Evolutionary conservation across 148 eudicot genomes (phyloP), one percentile per base, ranked within the genome.

Genomic region (Hydrangea macrophylla): DNA sequence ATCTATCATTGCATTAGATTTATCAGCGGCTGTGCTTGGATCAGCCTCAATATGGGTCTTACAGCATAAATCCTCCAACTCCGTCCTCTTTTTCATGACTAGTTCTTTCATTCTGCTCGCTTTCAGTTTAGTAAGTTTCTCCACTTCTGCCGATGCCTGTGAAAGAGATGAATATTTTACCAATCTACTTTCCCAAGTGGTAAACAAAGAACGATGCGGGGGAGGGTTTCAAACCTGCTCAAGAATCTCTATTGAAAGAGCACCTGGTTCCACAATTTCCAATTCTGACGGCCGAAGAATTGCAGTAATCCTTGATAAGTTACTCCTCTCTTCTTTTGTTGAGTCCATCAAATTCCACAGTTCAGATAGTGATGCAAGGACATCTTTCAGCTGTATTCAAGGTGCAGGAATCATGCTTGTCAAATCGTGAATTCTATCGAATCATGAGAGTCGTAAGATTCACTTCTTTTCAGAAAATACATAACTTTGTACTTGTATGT

Each of bases 61-160:
- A 32, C 48, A 55, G 71, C 92, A 87, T 30, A 84, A 68, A 71
- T 82, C 85, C 57, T 87, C 92, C 61, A 87, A 76, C 66, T 84
- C 92, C 15, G 73, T 72, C 82, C 92, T 82, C 76, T 65, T 82
- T 72, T 80, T 87, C 78, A 80, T 71, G 22, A 87, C 92, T 56
- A 84, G 76, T 70, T 87, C 92, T 79, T 87, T 87, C 88, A 87
- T 77, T 73, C 82, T 80, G 62, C 83, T 78, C 55, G 86, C 79
- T 80, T 84, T 87, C 67, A 87, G 71, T 62, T 84, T 82, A 62
- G 81, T 71, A 20, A 87, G 86, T 80, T 83, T 82, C 78, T 87
- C 86, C 67, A 87, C 88, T 78, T 87, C 92, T 60, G 76, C 81
- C 54, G 86, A 80, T 63, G 76, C 84, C 92, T 87, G 76, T 76